Conservation (phyloP, 2,329 filamentous ascomycete species). For the Dactylonectria estremocensis region DNA sequence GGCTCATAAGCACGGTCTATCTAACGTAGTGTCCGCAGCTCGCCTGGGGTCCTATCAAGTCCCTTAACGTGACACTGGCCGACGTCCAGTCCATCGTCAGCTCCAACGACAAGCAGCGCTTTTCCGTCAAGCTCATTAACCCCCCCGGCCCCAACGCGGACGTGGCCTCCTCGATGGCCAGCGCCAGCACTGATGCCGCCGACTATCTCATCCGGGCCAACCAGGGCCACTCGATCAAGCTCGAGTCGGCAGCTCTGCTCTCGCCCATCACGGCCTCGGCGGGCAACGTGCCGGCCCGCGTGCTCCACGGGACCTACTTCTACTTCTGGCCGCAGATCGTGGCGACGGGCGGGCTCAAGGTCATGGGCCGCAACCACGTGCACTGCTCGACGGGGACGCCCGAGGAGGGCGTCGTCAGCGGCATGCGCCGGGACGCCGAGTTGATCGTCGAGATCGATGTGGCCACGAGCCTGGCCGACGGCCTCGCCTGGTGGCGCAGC, state of each 20-base stretch:
- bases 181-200: conserved; percentile 62
- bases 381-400: conserved; percentile 88
- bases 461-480: conserved; percentile 73
- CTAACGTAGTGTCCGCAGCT: conserved; percentile 57
- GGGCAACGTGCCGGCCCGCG: conserved; percentile 73
- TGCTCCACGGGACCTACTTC: conserved; percentile 93
- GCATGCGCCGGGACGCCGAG: conserved; percentile 85
- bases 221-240: conserved; percentile 90
- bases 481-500: conserved; percentile 82
- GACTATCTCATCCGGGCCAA: conserved; percentile 94
- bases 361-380: conserved; percentile 89
- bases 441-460: conserved; percentile 85
- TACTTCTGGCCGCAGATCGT: conserved; percentile 83
- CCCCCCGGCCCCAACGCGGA: conserved; percentile 47
- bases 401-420: conserved; percentile 75
- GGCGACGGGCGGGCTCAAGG: conserved; percentile 81
- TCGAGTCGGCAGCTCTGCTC: conserved; percentile 80
- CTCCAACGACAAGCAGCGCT: conserved; percentile 92
- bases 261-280: conserved; percentile 75
- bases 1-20: conserved; percentile 11
- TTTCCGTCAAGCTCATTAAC: conserved; percentile 81
- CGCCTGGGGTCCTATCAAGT: conserved; percentile 72
- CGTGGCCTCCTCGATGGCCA: conserved; percentile 39
- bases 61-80: conserved; percentile 79
- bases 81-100: conserved; percentile 81